These are phyloP conservation scores for Rosa multiflora DNA, from an alignment of 306 rosid genomes.

Conservation along the genomic window DNA sequence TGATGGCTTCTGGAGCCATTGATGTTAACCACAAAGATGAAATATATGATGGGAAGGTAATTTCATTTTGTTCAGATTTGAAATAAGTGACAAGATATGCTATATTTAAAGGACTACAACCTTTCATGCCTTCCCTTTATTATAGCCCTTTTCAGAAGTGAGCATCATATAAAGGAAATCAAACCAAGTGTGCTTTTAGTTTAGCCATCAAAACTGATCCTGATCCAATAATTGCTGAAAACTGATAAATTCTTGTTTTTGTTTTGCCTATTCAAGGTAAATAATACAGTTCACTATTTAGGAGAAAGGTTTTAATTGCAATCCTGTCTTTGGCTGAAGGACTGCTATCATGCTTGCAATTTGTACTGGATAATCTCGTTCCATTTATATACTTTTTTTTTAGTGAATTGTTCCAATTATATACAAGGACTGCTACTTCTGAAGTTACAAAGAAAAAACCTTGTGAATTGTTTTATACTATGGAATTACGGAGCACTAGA, in stretches of 20 bases:
- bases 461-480: not conserved
- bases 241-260: not conserved
- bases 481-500: not conserved
- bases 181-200: not conserved
- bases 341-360: not conserved
- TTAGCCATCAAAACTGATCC: not conserved
- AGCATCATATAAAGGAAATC: not conserved
- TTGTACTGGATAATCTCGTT: not conserved
- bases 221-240: not conserved
- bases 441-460: not conserved
- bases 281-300: not conserved
- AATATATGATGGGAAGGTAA: slow-evolving; percentile 88
- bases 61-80: not conserved
- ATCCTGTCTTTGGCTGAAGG: not conserved
- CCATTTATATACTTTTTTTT: not conserved
- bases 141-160: not conserved
- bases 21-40: slow-evolving; percentile 97
- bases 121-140: not conserved
- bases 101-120: not conserved
- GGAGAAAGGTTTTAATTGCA: not conserved
- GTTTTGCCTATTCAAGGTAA: not conserved
- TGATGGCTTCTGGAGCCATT: slow-evolving; percentile 97
- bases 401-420: not conserved
- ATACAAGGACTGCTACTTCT: not conserved
- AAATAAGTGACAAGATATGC: not conserved